A percentile compares a stretch with the other conserved stretches of the same genome.
Evolutionary conservation across 371 early-diverging fungal genomes (phyloP).

Genomic region (Lichtheimia hyalospora): DNA sequence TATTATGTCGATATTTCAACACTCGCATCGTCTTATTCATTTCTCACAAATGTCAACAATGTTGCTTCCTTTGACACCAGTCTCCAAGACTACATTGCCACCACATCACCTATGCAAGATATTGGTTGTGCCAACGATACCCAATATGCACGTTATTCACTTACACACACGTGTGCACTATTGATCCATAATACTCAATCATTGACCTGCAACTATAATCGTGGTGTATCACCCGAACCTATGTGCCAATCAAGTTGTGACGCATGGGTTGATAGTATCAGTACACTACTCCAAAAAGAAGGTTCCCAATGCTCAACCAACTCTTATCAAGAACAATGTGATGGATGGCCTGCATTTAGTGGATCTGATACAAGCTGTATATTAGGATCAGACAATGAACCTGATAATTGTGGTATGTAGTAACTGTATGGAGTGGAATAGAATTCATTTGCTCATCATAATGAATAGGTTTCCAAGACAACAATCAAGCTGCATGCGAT

Average conservation of each 20-base stretch:
- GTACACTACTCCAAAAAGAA: conserved; percentile 16
- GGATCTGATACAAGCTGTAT: conserved; percentile 28
- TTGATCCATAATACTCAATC: conserved; percentile 29
- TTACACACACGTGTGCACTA: conserved; percentile 29
- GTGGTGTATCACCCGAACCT: conserved; percentile 22
- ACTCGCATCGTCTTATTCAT: conserved; percentile 20
- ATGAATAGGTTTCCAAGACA: conserved; percentile 23
- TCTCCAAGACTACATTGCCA: conserved; percentile 17
- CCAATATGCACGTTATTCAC: conserved; percentile 37
- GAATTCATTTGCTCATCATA: background rate
- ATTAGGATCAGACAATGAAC: conserved; percentile 41
- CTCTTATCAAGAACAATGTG: conserved; percentile 18
- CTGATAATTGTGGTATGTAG: conserved; percentile 38
- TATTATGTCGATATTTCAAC: conserved; percentile 31
- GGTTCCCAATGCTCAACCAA: conserved; percentile 1
- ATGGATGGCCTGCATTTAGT: conserved; percentile 29
- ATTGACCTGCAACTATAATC: conserved; percentile 26
- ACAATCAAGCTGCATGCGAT: conserved; percentile 20
- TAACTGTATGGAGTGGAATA: background rate
- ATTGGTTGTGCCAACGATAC: conserved; percentile 25
- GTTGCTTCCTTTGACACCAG: conserved; percentile 34
- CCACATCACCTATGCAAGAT: conserved; percentile 22
- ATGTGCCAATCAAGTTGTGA: conserved; percentile 32
- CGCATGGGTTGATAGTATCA: conserved; percentile 27
- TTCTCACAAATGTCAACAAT: conserved; percentile 26